Evolutionary conservation across 345 rosid genomes (phyloP), one percentile per base, ranked within the genome.

Genomic region (Eucalyptus tenuipes): DNA sequence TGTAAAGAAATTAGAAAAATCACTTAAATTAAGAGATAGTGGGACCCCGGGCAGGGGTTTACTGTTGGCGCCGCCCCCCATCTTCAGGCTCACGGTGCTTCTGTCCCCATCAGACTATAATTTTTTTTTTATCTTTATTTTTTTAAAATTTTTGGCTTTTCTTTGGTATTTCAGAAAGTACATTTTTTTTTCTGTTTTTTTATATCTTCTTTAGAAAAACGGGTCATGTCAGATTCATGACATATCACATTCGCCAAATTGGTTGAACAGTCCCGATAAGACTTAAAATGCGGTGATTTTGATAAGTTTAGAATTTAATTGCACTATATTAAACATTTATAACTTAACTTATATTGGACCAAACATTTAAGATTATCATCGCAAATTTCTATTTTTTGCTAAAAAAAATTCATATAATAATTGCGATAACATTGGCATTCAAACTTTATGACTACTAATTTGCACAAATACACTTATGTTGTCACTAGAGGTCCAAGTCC

Each of bases 251-350:
- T 25, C 2, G 0, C n/a, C 3, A 27, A 59, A 59, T 59, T 59
- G 31, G 14, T 11, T 12, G 7, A 25, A 1, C 31, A 11, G 7
- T 5, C 1, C 1, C 7, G 0, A 0, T 59, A 11, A 12, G 2
- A 59, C 7, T 5, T 25, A 59, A 27, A 27, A 25, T 25, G 0
- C 14, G 5, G 2, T 59, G 15, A 27, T 25, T 59, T 59, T 27
- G 29, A 25, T 2, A 57, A 0, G 3, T 24, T 10, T 24, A 57
- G 0, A 59, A 12, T 7, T 27, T 12, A 7, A 5, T 25, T 12
- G 17, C 33, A 61, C 7, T 29, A 12, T 61, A 6, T 3, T 0
- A 27, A 61, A 6, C 0, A 27, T 61, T 29, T 0, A 61, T 29
- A 29, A 0, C 68, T 61, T 29, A 2, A 6, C n/a, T 61, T 61